Conservation (phyloP, 495 filamentous ascomycete genomes). For the Xylaria telfairii region DNA sequence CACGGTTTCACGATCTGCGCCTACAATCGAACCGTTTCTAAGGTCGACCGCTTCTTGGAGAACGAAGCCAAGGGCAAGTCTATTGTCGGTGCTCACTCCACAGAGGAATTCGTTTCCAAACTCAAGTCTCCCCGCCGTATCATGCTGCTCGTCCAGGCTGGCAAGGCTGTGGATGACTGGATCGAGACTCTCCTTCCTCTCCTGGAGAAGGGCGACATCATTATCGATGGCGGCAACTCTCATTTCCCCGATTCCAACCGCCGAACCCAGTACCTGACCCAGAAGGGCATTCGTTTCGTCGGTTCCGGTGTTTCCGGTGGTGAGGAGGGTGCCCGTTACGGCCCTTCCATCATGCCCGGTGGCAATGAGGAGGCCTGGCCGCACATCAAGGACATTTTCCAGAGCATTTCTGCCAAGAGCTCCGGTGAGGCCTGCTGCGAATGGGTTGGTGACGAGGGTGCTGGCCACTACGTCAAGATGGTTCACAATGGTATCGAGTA, state of each 20-base stretch:
- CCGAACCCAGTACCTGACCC: slow-evolving; percentile 80
- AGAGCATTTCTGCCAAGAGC: slow-evolving; percentile 95
- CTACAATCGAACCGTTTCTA: slow-evolving; percentile 96
- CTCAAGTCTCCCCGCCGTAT: slow-evolving; percentile 95
- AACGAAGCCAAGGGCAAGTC: slow-evolving; percentile 96
- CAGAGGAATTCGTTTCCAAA: slow-evolving; percentile 91
- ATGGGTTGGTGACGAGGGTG: slow-evolving; percentile 99
- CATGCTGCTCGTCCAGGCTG: slow-evolving; percentile 98
- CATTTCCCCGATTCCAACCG: slow-evolving; percentile 99
- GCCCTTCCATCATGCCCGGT: slow-evolving; percentile 97
- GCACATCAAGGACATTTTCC: slow-evolving; percentile 98
- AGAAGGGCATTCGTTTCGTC: slow-evolving; percentile 94
- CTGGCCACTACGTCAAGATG: slow-evolving; percentile 99
- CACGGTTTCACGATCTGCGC: slow-evolving; percentile 95
- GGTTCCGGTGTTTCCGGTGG: slow-evolving; percentile 97
- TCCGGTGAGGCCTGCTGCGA: slow-evolving; percentile 97
- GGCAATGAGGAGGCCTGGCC: slow-evolving; percentile 98
- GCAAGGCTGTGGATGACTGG: slow-evolving; percentile 97
- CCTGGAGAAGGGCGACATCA: slow-evolving; percentile 92
- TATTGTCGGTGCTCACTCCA: slow-evolving; percentile 90
- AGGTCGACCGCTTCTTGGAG: slow-evolving; percentile 93
- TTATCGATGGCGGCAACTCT: slow-evolving; percentile 99
- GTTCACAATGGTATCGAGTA: slow-evolving; percentile 99
- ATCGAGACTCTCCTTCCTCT: slow-evolving; percentile 92
- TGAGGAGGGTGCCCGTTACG: slow-evolving; percentile 98